These are phyloP conservation scores for sweet orange (Citrus sinensis) DNA, from an alignment of 345 rosid genomes.

Conservation along the genomic window DVS_A1.0 CM039164.1:28673501-28674000, in stretches of 20 bases:
- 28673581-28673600: conserved; percentile 59
- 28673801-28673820: conserved; percentile 44
- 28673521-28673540: conserved; percentile 41
- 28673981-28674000: conserved; percentile 48
- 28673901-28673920: background rate
- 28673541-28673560: conserved; percentile 48
- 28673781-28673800: conserved; percentile 26
- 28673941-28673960: conserved; percentile 32
- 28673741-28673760: conserved; percentile 25
- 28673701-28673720: background rate
- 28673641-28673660: conserved; percentile 39
- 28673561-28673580: conserved; percentile 52
- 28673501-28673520: conserved; percentile 51
- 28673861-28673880: background rate
- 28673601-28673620: conserved; percentile 56
- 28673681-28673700: too few species aligned
- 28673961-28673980: conserved; percentile 47
- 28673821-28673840: conserved; percentile 56
- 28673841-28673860: conserved; percentile 16
- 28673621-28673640: conserved; percentile 47
- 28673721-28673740: background rate
- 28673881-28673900: background rate
- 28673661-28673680: background rate
- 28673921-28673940: conserved; percentile 33
- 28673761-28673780: conserved; percentile 17